These are phyloP conservation scores for Pseudopediastrum boryanum DNA, from an alignment of 139 green algal species.

Conservation along the genomic window DNA sequence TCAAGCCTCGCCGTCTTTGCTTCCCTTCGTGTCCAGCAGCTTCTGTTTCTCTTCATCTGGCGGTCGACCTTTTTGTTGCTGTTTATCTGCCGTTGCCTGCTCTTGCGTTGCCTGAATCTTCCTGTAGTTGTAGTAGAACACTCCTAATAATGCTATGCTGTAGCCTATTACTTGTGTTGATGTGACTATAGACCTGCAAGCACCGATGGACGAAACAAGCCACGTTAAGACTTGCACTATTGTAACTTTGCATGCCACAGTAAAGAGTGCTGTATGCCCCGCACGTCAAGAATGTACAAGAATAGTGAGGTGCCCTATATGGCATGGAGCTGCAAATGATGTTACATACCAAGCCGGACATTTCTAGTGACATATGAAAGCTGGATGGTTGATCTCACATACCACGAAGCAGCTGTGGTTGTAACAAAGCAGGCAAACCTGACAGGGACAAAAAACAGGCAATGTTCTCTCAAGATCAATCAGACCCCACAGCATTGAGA, in stretches of 20 bases:
- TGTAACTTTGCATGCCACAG: not conserved
- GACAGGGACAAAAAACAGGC: no score
- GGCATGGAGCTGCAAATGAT: not conserved
- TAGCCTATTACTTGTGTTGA: conserved; percentile 71
- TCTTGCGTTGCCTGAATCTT: conserved; percentile 44
- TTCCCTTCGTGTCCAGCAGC: no score
- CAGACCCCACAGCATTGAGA: no score
- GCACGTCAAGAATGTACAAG: not conserved
- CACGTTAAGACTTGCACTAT: not conserved
- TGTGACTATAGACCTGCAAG: conserved; percentile 60
- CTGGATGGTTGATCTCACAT: not conserved
- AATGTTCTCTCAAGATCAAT: no score
- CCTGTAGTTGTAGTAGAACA: conserved; percentile 71
- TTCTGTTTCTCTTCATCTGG: no score
- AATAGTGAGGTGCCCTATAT: not conserved
- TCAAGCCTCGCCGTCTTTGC: no score
- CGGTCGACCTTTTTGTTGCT: no score
- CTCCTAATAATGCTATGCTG: conserved; percentile 69
- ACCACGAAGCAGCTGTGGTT: no score
- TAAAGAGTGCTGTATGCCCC: not conserved
- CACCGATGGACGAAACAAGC: not conserved
- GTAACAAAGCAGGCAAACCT: no score
- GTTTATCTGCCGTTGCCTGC: not conserved
- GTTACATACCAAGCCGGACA: not conserved
- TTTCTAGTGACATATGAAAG: not conserved